phyloP scores from a whole-genome alignment of 225 moss, liverwort and hornwort genomes.

The Anthoceros angustus region DNA sequence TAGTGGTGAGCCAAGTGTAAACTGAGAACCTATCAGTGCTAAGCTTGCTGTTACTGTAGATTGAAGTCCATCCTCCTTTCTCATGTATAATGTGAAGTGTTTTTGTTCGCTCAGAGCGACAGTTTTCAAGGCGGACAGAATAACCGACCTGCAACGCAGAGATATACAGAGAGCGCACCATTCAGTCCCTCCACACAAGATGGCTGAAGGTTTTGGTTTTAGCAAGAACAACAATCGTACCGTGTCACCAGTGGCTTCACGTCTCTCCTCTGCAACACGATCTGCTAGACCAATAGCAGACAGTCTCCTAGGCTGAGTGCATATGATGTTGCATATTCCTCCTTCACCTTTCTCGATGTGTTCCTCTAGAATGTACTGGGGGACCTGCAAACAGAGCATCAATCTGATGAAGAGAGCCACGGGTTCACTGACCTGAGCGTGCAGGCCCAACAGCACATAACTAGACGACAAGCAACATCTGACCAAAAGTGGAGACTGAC shows the following conservation, averaged over 20 bases:
- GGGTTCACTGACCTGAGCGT: not conserved
- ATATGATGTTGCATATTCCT: constrained; percentile 49
- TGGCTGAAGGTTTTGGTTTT: not conserved
- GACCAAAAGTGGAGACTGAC: constrained; percentile 9
- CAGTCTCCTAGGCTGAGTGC: constrained; percentile 66
- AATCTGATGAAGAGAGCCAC: not conserved
- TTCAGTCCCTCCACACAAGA: not conserved
- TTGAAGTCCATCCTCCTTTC: not conserved
- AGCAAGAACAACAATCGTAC: constrained; percentile 24
- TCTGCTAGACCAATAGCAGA: constrained; percentile 73
- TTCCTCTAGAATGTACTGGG: constrained; percentile 65
- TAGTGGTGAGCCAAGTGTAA: constrained; percentile 43
- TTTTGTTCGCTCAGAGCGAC: constrained; percentile 32
- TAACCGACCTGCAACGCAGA: constrained; percentile 42
- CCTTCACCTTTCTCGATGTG: constrained; percentile 45
- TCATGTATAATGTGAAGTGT: not conserved
- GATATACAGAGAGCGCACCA: not conserved
- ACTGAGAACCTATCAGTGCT: not conserved
- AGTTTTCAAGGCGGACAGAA: constrained; percentile 46
- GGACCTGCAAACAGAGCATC: constrained; percentile 24
- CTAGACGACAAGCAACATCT: too few species aligned
- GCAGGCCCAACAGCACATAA: not conserved
- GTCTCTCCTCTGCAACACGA: constrained; percentile 61
- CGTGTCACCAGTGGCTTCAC: constrained; percentile 51
- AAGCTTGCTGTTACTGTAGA: not conserved